Conservation (phyloP, 2,329 filamentous ascomycete species). For the Fusarium sp. region DNA sequence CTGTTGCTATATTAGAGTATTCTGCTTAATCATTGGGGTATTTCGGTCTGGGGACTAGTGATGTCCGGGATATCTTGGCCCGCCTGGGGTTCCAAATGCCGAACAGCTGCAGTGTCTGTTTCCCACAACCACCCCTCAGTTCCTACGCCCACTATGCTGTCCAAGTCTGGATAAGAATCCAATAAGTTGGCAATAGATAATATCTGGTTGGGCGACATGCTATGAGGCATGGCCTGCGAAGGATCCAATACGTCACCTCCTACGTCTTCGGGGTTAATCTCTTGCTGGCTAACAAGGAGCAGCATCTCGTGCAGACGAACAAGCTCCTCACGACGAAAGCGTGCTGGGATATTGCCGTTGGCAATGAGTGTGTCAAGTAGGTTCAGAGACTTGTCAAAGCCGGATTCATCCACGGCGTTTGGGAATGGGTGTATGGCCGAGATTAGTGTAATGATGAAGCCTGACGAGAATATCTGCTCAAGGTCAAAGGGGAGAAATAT, state of each 20-base stretch:
- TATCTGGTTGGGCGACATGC: neutral
- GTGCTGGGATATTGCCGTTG: constrained; percentile 3
- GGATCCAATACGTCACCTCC: neutral
- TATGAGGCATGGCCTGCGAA: neutral
- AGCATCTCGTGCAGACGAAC: constrained; percentile 8
- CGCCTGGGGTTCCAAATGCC: neutral
- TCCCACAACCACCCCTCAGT: neutral
- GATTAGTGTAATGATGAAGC: constrained; percentile 10
- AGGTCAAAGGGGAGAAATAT: constrained; percentile 16
- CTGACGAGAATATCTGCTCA: constrained; percentile 11
- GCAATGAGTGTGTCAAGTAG: constrained; percentile 2
- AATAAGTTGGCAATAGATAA: neutral
- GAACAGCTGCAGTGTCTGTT: neutral
- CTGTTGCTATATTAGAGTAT: too few relatives aligned
- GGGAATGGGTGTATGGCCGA: constrained; percentile 1
- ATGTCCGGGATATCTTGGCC: neutral
- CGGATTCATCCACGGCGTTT: neutral
- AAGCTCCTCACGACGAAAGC: constrained; percentile 3
- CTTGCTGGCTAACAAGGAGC: neutral
- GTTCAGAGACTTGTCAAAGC: neutral
- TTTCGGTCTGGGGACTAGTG: neutral
- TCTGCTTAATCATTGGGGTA: neutral
- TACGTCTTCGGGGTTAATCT: neutral
- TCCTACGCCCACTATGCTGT: neutral
- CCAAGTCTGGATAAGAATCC: neutral